Evolutionary conservation across 2,329 filamentous ascomycete genomes (phyloP), one percentile per base, ranked within the genome.

Genomic region (Sarocladium oryzae): DNA sequence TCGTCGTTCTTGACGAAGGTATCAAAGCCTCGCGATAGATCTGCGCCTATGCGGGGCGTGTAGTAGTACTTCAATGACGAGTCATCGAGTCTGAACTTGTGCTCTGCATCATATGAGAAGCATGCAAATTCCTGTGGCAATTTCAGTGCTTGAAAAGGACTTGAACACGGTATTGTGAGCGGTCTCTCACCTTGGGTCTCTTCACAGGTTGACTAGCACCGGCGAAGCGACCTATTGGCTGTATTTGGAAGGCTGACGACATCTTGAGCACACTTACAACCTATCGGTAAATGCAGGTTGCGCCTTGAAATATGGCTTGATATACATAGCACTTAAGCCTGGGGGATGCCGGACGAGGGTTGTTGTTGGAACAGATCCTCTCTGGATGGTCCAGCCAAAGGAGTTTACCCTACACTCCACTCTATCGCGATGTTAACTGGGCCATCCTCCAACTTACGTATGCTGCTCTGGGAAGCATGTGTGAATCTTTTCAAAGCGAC

Each of bases 21-120:
- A 6, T 93, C 82, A 60, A 90, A 96, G 1, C 93, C 93, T 32
- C 76, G 75, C 20, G 84, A 92, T 33, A 99, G 74, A 66, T 96
- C 85, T 6, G 80, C 78, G 8, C 84, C 82, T 2, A 93, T 66
- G 24, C 66, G 69, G 1, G 86, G 88, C 2, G 88, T 85, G 61
- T 96, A 93, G 68, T 96, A 97, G 72, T 92, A 96, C 57, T 84
- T 83, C 57, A 99, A 65, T 1, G 89, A 92, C 2, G 86, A 86
- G 55, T 87, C 86, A 56, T 89, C 89, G 3, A 86, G 79, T 46
- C 76, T 84, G 61, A 90, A 90, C 51, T 81, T 68, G 64, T 92
- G 93, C 24, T 90, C 74, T 40, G 90, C 81, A 65, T 97, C 89
- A 68, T 93, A 97, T 8, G 92, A 97, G 70, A 97, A 99, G 69